Conservation (phyloP, 495 filamentous ascomycete genomes). For the Pseudevernia furfuracea region DNA sequence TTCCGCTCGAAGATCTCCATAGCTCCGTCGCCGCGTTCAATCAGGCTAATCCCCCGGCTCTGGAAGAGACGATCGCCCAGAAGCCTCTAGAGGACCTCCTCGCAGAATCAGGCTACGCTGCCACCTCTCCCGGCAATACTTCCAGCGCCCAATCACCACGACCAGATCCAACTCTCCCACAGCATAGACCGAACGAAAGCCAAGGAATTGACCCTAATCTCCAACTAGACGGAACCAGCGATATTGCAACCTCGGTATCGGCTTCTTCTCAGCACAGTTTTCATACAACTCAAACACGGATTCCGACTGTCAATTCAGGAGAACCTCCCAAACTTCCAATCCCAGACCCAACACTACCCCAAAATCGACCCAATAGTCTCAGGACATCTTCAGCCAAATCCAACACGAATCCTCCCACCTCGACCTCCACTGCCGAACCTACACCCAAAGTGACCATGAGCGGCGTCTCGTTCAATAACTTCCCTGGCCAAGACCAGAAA, state of each 20-base stretch:
- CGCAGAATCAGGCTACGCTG: neutral
- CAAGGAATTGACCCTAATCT: neutral
- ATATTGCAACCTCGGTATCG: neutral
- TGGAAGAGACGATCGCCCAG: neutral
- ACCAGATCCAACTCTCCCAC: conserved; percentile 1
- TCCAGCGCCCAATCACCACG: neutral
- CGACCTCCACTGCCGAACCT: neutral
- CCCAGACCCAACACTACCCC: conserved; percentile 63
- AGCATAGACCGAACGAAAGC: neutral
- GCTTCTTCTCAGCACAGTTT: too few relatives aligned
- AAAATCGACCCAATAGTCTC: conserved; percentile 50
- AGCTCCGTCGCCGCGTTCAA: neutral
- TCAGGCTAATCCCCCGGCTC: neutral
- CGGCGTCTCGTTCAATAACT: conserved; percentile 14
- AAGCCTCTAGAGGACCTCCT: neutral
- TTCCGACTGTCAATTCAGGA: neutral
- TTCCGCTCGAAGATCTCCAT: neutral
- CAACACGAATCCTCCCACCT: neutral
- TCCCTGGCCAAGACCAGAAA: conserved; percentile 34
- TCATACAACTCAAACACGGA: neutral
- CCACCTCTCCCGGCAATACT: neutral
- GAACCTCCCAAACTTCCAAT: conserved; percentile 15
- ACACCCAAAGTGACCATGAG: neutral
- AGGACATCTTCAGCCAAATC: neutral
- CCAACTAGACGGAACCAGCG: neutral